phyloP scores from a whole-genome alignment of 2,329 filamentous ascomycete genomes.

The Alternaria viburni region DNA sequence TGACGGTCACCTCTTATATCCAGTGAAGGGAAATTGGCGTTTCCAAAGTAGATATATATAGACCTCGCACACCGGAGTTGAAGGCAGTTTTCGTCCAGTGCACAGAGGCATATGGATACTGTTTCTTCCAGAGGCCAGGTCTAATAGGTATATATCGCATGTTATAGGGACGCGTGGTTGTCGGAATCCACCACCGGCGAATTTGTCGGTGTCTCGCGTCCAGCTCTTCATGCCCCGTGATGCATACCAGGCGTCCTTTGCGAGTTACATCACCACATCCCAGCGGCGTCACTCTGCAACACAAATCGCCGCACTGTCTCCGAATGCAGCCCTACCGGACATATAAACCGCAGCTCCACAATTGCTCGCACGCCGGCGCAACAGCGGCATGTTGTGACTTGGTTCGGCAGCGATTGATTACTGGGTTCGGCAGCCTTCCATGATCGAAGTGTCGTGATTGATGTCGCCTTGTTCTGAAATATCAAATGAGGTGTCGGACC shows the following conservation, averaged over 20 bases:
- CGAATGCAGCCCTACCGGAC: slow-evolving; percentile 13
- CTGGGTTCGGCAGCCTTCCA: slow-evolving; percentile 4
- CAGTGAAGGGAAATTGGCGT: not conserved
- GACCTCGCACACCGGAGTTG: not conserved
- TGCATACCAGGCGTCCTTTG: not conserved
- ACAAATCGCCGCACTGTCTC: not conserved
- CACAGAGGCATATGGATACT: not conserved
- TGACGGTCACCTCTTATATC: not conserved
- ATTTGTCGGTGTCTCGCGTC: slow-evolving; percentile 6
- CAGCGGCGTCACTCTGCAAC: slow-evolving; percentile 3
- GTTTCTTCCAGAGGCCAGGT: not conserved
- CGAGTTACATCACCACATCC: slow-evolving; percentile 5
- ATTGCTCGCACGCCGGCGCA: not conserved
- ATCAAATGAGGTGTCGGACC: slow-evolving; percentile 4
- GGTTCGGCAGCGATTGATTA: not conserved
- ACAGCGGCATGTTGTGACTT: slow-evolving; percentile 2
- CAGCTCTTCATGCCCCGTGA: slow-evolving; percentile 5
- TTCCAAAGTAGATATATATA: not conserved
- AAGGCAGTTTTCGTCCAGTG: not conserved
- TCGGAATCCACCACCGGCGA: not conserved
- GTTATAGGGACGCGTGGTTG: slow-evolving; percentile 12
- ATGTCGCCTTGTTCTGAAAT: not conserved
- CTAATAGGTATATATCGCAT: not conserved
- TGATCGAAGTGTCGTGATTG: slow-evolving; percentile 3
- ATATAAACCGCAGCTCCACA: not conserved